These are phyloP conservation scores for Phytopythium montanum DNA, from an alignment of 352 stramenopile species.

Conservation along the genomic window DNA sequence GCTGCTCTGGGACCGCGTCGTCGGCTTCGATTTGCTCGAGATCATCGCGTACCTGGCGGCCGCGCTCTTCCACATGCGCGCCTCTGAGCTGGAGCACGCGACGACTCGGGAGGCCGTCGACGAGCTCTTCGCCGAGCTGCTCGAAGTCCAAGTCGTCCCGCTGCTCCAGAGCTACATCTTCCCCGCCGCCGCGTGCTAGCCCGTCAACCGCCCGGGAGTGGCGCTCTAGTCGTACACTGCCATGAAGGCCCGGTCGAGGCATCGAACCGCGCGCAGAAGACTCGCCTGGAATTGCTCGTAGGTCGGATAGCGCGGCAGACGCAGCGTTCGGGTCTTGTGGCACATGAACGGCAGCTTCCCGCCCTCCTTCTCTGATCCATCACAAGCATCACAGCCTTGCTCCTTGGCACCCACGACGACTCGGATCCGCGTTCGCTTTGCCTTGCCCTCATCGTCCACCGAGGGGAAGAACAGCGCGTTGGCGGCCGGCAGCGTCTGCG, in stretches of 20 bases:
- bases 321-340: constrained; percentile 27
- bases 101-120: constrained; percentile 46
- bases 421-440: background rate
- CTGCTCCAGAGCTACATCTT: constrained; percentile 78
- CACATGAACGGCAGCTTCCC: constrained; percentile 39
- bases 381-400: constrained; percentile 7
- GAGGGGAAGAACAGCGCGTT: constrained; percentile 42
- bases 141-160: constrained; percentile 65
- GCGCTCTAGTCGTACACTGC: constrained; percentile 15
- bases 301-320: constrained; percentile 46
- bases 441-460: constrained; percentile 3
- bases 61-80: constrained; percentile 68
- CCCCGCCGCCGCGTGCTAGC: constrained; percentile 3
- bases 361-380: constrained; percentile 17
- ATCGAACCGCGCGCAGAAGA: constrained; percentile 42
- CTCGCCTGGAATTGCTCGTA: constrained; percentile 48
- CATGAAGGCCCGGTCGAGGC: constrained; percentile 29
- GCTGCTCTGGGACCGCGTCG: constrained; percentile 71
- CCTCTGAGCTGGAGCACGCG: constrained; percentile 43
- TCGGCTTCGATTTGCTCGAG: constrained; percentile 69
- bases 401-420: constrained; percentile 5
- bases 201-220: background rate
- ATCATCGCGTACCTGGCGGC: constrained; percentile 65
- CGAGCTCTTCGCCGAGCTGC: constrained; percentile 63
- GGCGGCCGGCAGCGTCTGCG: constrained; percentile 34